Base-by-base conservation (phyloP, 805 yeast species). In the Wickerhamiella brachini region DNA sequence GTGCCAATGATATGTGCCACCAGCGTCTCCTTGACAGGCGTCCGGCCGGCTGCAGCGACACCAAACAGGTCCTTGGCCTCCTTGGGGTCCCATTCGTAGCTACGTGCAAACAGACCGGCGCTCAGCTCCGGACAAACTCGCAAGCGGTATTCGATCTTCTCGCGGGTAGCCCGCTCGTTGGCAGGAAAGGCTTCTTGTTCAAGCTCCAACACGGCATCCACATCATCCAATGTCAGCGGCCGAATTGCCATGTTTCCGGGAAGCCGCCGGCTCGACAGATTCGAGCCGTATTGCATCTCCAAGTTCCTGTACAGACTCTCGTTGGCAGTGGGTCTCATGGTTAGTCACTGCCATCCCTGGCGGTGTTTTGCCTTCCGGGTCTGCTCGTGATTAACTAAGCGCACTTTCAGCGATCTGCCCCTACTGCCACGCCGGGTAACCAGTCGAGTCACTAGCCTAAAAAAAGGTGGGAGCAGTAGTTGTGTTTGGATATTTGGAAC, bases 41-140 rank as follows among this genome's bases (percentile, higher is more conserved):
- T 29, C 48, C 62, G 50, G 46, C 47, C 65, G 29, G 61, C 65
- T 3, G 57, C 64, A 17, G 63, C 67, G 43, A 57, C 63, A 13
- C 55, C 53, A n/a, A 50, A 57, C n/a, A 59, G 63, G 45, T 58
- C 60, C 26, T 53, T 59, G 21, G 49, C 53, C 18, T 51, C 57
- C 17, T 49, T 57, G 29, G 51, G 56, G 13, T 55, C 61, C 59
- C 60, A 60, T 45, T 54, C 52, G 50, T 51, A 73, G 55, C 67
- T 67, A 59, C 71, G 67, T 29, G 62, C 71, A 62, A 90, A 93
- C 51, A 93, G 72, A 2, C 97, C 97, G 5, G 89, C 79, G 57
- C 93, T 80, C 52, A 90, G 75, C 65, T 90, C 98, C 9, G 97
- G 97, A 64, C 97, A 89, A 3, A 71, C 79, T 1, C 74, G 74